Evolutionary conservation across 1,284 basidiomycete species (phyloP).

Genomic region (Fomitopsis betulina): DNA sequence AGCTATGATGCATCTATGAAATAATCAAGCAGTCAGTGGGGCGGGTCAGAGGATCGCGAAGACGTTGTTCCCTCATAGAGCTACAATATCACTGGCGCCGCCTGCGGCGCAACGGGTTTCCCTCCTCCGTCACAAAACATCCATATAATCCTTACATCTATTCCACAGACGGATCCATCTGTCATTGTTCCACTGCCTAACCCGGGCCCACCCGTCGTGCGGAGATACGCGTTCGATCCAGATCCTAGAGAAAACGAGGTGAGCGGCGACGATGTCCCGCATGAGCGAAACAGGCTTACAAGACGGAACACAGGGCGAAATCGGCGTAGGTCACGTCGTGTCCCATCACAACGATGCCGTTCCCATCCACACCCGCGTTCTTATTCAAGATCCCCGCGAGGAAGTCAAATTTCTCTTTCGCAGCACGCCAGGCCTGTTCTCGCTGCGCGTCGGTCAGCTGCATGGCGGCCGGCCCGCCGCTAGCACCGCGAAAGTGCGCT

Average conservation of each 20-base stretch:
- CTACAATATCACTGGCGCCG: background rate
- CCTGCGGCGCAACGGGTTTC: background rate
- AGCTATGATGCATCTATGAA: background rate
- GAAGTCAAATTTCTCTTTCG: constrained; percentile 62
- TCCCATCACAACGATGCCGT: constrained; percentile 63
- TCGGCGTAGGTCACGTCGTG: constrained; percentile 64
- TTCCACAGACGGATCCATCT: constrained; percentile 58
- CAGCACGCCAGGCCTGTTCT: constrained; percentile 59
- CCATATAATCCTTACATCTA: constrained; percentile 58
- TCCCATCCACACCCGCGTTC: constrained; percentile 47
- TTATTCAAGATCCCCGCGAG: constrained; percentile 60
- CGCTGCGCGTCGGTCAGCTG: constrained; percentile 40
- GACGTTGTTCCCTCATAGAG: background rate
- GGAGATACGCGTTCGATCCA: constrained; percentile 67
- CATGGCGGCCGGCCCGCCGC: constrained; percentile 17
- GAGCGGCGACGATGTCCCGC: background rate
- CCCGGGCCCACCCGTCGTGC: constrained; percentile 60
- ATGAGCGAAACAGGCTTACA: constrained; percentile 22
- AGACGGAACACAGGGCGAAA: constrained; percentile 62
- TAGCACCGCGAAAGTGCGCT: constrained; percentile 38
- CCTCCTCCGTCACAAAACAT: constrained; percentile 34
- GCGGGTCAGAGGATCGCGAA: background rate
- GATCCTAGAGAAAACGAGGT: constrained; percentile 25
- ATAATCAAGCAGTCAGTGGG: background rate
- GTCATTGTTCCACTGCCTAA: constrained; percentile 59